Evolutionary conservation across 805 yeast species (phyloP), one percentile per base, ranked within the genome.

Genomic region (Candida namnaoensis): DNA sequence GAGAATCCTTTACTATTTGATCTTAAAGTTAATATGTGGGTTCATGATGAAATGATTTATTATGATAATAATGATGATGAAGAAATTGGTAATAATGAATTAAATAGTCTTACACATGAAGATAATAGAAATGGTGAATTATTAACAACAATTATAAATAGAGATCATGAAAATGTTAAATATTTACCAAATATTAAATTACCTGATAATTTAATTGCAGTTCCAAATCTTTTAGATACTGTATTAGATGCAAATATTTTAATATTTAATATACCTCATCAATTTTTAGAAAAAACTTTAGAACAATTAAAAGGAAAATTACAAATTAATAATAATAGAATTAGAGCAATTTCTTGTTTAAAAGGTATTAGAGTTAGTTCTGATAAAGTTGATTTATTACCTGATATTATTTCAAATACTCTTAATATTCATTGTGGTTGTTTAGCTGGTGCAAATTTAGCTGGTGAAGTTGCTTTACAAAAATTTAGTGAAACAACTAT

Each of bases 401-500:
- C 91, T 28, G 78, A 79, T 44, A 77, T 76, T 52, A 82, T 91
- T 53, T 73, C 83, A 41, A 81, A 84, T 48, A 74, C 77, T 50
- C 74, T 90, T 50, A 90, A 88, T 24, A 77, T 90, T 47, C 76
- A 82, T 61, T 90, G 97, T 68, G 98, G 98, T 62, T 96, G 88
- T 23, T 73, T 91, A 40, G 83, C 95, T 1, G 98, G 98, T 44
- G 98, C 98, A 40, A 91, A 91, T 68, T 72, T 91, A 53, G 98
- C 98, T 35, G 84, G 90, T 32, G 98, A 91, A 65, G 95, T 91
- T 45, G 98, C 98, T 46, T 76, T 74, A 58, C 84, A 86, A 63
- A 82, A 82, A 64, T 91, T 93, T 90, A 86, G 95, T 28, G 98
- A 91, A 66, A 91, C 98, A 42, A 88, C 97, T 10, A 85, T 91